Evolutionary conservation across 139 green algal species (phyloP).

Genomic region (Chlamydomonas sp.): DNA sequence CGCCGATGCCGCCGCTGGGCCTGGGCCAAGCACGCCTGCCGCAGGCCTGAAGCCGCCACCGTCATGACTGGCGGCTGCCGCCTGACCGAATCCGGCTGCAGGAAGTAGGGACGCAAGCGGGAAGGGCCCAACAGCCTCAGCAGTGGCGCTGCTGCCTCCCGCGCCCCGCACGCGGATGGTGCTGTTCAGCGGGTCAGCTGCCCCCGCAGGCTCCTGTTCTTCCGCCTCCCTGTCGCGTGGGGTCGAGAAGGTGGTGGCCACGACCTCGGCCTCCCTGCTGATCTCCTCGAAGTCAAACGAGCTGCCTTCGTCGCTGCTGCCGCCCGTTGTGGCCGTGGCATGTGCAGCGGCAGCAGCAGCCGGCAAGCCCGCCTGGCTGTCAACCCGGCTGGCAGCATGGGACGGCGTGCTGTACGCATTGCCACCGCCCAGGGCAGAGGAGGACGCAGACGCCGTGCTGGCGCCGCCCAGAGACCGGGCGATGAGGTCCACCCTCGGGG

Average conservation of each 20-base stretch:
- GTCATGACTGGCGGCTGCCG: too few relatives aligned
- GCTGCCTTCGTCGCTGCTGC: background rate
- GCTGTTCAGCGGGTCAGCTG: background rate
- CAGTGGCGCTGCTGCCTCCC: background rate
- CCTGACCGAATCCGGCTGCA: background rate
- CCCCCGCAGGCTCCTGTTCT: background rate
- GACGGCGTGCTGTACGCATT: background rate
- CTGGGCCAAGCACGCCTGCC: background rate
- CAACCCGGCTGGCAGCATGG: background rate
- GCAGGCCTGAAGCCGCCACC: too few relatives aligned
- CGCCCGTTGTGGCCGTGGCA: background rate
- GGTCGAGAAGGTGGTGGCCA: background rate
- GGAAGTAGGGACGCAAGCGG: slow-evolving; percentile 1
- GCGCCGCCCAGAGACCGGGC: background rate
- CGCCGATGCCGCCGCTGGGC: background rate
- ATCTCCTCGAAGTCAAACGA: slow-evolving; percentile 36
- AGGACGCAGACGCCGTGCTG: background rate
- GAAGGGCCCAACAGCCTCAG: background rate
- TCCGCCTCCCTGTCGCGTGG: background rate
- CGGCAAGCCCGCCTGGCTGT: background rate
- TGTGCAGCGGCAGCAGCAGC: background rate
- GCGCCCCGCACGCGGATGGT: background rate
- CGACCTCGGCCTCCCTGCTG: slow-evolving; percentile 11
- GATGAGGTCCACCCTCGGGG: background rate
- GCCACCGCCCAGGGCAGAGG: background rate